Base-by-base conservation (phyloP, 2,329 filamentous ascomycete species). In the Ceratocystis destructans region DNA sequence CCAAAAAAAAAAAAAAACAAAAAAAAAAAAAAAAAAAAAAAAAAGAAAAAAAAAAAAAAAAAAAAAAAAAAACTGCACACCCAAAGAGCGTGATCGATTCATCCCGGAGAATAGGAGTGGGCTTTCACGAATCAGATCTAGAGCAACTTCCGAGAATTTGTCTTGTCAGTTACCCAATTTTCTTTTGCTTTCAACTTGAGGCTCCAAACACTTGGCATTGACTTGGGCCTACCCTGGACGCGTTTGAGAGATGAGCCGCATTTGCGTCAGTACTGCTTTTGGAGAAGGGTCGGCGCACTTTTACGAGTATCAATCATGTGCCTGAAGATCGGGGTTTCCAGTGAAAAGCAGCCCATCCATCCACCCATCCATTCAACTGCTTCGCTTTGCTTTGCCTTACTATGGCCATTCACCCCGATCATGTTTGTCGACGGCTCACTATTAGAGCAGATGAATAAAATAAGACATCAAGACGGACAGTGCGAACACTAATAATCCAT, bases 201-300 rank as follows among this genome's bases (percentile, higher is more conserved):
- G 53, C 53, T 57, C 28, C 53, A 57, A 57, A 57, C 28, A 37
- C 53, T 57, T 57, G 53, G 53, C 53, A 37, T 57, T 57, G 15
- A 31, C 28, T 7, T 22, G 17, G 33, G 46, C 12, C 53, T 33
- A 28, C 22, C 25, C 53, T 33, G 53, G 33, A n/a, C 15, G 15
- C 1, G 6, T 7, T n/a, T 31, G 25, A 31, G 53, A 57, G 53
- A 57, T 57, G 53, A 57, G 53, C 53, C 53, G 53, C 53, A 57
- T 57, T n/a, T 17, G 53, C n/a, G 33, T 57, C 25, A 57, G 53
- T 31, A 25, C 48, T 8, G 48, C 48, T 53, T 57, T 57, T 33
- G 53, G 53, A 57, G 53, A 57, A 57, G 48, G 25, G 20, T 8
- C 20, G 25, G 48, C 25, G 20, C 33, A 37, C 33, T 37, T 12